A percentile compares a stretch with the other conserved stretches of the same genome.
Evolutionary conservation across 83 land plant species (phyloP).

Genomic region (Diphasiastrum complanatum): DNA sequence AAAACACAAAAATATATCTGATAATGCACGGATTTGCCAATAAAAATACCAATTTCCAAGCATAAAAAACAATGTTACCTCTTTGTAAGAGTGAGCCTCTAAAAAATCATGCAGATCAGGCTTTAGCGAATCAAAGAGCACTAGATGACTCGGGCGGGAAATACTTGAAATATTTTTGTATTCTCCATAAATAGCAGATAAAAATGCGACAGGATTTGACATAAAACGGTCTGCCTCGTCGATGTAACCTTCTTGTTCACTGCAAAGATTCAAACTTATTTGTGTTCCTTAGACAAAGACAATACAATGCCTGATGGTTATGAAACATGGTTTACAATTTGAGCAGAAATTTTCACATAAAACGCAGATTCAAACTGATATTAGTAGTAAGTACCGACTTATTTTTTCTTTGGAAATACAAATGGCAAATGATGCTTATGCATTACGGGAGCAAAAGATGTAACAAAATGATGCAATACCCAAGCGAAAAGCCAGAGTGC

Average conservation of each 20-base stretch:
- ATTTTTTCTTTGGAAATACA: no score
- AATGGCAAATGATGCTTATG: no score
- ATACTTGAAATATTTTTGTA: conserved; percentile 20
- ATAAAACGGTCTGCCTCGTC: conserved; percentile 81
- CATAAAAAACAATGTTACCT: conserved; percentile 35
- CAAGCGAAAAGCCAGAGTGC: no score
- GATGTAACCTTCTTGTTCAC: conserved; percentile 45
- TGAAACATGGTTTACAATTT: not conserved
- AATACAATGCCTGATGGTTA: not conserved
- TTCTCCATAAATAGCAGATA: conserved; percentile 31
- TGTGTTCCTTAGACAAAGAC: conserved; percentile 8
- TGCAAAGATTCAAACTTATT: conserved; percentile 25
- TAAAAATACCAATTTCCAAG: not conserved
- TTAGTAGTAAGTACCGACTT: no score
- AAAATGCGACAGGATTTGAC: conserved; percentile 55
- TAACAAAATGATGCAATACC: no score
- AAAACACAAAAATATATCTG: not conserved
- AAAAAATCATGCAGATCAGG: conserved; percentile 44
- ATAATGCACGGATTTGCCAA: not conserved
- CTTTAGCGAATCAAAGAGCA: conserved; percentile 72
- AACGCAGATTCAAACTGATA: no score
- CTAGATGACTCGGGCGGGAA: conserved; percentile 76
- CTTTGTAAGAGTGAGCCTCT: conserved; percentile 40
- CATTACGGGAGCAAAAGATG: no score
- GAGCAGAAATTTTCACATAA: no score